These are phyloP conservation scores for Spathaspora passalidarum DNA, from an alignment of 805 yeast genomes.

Conservation along the genomic window DNA sequence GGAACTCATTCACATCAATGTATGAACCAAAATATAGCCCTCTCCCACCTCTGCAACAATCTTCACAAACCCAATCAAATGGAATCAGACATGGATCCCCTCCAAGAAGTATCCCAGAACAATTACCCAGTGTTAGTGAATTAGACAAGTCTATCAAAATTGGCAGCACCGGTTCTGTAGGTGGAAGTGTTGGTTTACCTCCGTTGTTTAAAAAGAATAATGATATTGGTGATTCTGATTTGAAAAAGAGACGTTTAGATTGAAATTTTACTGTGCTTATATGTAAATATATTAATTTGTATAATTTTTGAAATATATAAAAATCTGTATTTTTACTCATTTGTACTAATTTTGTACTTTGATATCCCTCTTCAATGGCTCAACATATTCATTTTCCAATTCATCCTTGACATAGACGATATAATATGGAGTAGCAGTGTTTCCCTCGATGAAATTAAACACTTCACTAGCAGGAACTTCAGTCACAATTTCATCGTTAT, in stretches of 20 bases:
- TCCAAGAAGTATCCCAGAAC: slow-evolving; percentile 6
- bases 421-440: slow-evolving; percentile 93
- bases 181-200: slow-evolving; percentile 1
- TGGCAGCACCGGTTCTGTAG: not conserved
- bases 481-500: slow-evolving; percentile 93
- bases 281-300: slow-evolving; percentile 1
- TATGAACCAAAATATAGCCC: slow-evolving; percentile 6
- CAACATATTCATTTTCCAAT: slow-evolving; percentile 48
- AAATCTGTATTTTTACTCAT: not conserved
- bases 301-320: not conserved
- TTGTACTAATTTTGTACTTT: not conserved
- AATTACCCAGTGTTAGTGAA: slow-evolving; percentile 36
- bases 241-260: slow-evolving; percentile 6
- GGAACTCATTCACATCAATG: slow-evolving; percentile 20
- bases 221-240: not conserved
- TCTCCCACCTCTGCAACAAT: not conserved
- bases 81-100: not conserved
- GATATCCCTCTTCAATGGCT: slow-evolving; percentile 56
- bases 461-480: slow-evolving; percentile 69
- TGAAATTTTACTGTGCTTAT: not conserved
- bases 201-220: slow-evolving; percentile 2
- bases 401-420: slow-evolving; percentile 77
- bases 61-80: not conserved
- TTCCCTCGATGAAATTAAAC: slow-evolving; percentile 60
- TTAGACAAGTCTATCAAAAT: slow-evolving; percentile 28